Conservation (phyloP, 257 asterid genomes). For the Craterostigma plantagineum region DNA sequence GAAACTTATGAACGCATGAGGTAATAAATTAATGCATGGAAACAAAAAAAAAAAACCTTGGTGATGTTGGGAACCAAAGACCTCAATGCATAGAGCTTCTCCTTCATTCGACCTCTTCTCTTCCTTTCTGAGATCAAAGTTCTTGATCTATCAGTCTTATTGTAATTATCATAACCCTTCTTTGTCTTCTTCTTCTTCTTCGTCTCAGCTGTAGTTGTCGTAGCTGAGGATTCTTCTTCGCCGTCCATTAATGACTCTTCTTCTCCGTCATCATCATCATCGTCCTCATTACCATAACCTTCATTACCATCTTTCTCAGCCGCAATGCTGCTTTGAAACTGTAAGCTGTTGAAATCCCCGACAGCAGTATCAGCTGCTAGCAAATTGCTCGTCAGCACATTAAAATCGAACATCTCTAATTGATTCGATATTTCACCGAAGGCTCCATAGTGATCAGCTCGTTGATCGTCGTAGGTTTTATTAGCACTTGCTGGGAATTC, state of each 20-base stretch:
- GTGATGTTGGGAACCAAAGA: constrained; percentile 75
- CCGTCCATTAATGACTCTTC: constrained; percentile 13
- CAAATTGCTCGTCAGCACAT: too few species aligned
- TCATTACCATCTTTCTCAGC: not conserved
- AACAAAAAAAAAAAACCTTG: constrained; percentile 25
- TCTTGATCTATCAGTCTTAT: constrained; percentile 37
- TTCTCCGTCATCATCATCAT: not conserved
- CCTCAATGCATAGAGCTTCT: constrained; percentile 59
- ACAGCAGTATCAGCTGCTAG: too few species aligned
- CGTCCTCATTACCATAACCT: constrained; percentile 5
- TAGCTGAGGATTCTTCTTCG: constrained; percentile 22
- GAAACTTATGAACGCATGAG: too few species aligned
- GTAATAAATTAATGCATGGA: not conserved
- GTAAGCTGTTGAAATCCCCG: too few species aligned
- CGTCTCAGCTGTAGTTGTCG: not conserved
- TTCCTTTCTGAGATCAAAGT: constrained; percentile 52
- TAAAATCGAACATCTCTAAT: too few species aligned
- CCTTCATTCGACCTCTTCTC: constrained; percentile 87
- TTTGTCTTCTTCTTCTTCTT: constrained; percentile 3
- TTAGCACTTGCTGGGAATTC: too few species aligned
- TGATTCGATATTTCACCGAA: too few species aligned
- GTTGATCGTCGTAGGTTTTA: too few species aligned
- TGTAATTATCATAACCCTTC: constrained; percentile 7
- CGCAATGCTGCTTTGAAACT: too few species aligned
- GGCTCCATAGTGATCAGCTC: too few species aligned